Conservation (phyloP, 345 rosid genomes). For the Rhizophora mangle region DNA sequence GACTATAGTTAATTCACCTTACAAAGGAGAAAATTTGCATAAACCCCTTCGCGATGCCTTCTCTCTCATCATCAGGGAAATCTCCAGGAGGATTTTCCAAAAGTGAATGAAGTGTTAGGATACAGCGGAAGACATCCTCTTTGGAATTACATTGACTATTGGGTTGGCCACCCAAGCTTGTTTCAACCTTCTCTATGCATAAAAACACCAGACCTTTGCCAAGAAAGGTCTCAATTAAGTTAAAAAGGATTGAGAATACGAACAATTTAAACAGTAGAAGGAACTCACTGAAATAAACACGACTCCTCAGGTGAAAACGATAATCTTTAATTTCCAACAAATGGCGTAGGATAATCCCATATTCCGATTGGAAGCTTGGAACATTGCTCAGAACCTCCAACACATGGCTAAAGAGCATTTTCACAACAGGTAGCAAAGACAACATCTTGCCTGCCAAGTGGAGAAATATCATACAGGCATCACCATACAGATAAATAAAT, state of each 20-base stretch:
- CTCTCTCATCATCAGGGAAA: slow-evolving; percentile 63
- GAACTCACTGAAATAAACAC: slow-evolving; percentile 61
- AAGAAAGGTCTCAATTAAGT: slow-evolving; percentile 21
- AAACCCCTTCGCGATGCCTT: slow-evolving; percentile 59
- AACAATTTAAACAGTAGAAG: slow-evolving; percentile 1
- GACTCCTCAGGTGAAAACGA: slow-evolving; percentile 74
- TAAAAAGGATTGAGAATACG: not conserved
- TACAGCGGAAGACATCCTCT: slow-evolving; percentile 72
- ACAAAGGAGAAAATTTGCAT: slow-evolving; percentile 58
- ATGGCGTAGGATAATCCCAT: slow-evolving; percentile 73
- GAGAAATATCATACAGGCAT: slow-evolving; percentile 1
- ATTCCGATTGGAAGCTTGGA: slow-evolving; percentile 80
- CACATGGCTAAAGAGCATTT: slow-evolving; percentile 61
- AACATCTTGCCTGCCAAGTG: slow-evolving; percentile 46
- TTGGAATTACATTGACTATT: slow-evolving; percentile 50
- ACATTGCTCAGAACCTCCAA: slow-evolving; percentile 66
- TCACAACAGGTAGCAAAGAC: slow-evolving; percentile 67
- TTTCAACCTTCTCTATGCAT: slow-evolving; percentile 69
- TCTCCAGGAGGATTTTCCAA: slow-evolving; percentile 88
- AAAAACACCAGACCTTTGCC: slow-evolving; percentile 59
- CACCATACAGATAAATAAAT: slow-evolving; percentile 11
- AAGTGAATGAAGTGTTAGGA: slow-evolving; percentile 71
- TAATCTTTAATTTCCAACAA: slow-evolving; percentile 63
- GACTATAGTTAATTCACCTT: slow-evolving; percentile 41
- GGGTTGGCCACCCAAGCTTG: slow-evolving; percentile 44